These are phyloP conservation scores for Pyrenophora tritici-repentis DNA, from an alignment of 2,329 filamentous ascomycete genomes.

Conservation along the genomic window DNA sequence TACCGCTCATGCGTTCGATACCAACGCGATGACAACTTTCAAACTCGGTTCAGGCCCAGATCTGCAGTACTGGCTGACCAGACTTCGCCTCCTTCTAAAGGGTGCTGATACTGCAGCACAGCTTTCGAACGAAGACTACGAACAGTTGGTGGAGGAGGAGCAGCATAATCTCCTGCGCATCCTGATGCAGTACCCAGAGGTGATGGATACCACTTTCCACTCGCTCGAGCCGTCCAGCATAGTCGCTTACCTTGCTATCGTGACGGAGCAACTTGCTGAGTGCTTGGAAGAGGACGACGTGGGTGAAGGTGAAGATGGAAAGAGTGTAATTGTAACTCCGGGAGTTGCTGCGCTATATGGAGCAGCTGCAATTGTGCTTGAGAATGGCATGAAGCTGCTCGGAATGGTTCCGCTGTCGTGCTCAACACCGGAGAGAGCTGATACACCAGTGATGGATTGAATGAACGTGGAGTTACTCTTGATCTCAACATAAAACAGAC, in stretches of 20 bases:
- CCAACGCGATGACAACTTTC: conserved; percentile 30
- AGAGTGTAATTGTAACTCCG: conserved; percentile 11
- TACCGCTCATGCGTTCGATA: conserved; percentile 34
- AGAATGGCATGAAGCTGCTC: conserved; percentile 39
- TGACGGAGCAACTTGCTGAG: conserved; percentile 32
- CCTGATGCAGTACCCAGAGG: conserved; percentile 40
- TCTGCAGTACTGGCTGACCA: conserved; percentile 39
- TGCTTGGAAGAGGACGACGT: conserved; percentile 29
- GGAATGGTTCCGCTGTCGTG: conserved; percentile 8
- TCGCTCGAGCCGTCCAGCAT: conserved; percentile 37
- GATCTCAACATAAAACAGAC: conserved; percentile 31
- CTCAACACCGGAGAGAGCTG: too few species aligned
- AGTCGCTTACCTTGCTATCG: conserved; percentile 32
- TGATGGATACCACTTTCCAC: conserved; percentile 30
- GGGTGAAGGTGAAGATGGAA: conserved; percentile 4
- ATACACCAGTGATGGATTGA: too few species aligned
- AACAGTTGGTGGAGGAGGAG: conserved; percentile 30
- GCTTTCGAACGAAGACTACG: conserved; percentile 31
- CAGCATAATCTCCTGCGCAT: conserved; percentile 32
- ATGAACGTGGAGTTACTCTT: background rate
- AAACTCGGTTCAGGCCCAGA: conserved; percentile 37
- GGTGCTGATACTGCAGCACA: conserved; percentile 9
- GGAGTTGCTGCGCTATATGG: conserved; percentile 33
- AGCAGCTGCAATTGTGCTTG: conserved; percentile 34
- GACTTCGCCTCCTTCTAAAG: conserved; percentile 25